A percentile compares a stretch with the other conserved stretches of the same genome.
phyloP scores from a whole-genome alignment of 2,329 filamentous ascomycete species.

The Leptosphaerulina australis region DNA sequence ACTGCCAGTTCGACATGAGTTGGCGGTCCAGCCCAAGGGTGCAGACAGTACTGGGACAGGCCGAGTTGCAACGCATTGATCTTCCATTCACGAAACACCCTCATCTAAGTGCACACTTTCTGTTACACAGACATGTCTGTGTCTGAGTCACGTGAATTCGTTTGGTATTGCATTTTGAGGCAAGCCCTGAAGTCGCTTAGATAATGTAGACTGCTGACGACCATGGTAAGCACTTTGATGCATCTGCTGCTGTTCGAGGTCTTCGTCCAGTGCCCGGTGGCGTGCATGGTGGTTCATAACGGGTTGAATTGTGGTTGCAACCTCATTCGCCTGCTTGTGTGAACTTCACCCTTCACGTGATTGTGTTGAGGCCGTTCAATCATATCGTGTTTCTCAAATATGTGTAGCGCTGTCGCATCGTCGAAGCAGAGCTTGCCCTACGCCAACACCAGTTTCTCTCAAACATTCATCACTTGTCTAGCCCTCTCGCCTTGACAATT shows the following conservation, averaged over 20 bases:
- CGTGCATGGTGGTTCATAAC: neutral
- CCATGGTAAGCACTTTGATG: slow-evolving; percentile 26
- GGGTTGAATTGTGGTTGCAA: neutral
- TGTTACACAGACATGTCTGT: slow-evolving; percentile 1
- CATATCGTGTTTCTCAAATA: neutral
- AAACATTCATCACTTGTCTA: slow-evolving; percentile 57
- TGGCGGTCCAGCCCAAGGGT: neutral
- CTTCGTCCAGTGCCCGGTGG: neutral
- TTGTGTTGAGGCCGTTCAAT: neutral
- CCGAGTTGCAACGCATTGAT: slow-evolving; percentile 35
- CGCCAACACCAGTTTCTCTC: neutral
- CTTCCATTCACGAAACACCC: slow-evolving; percentile 32
- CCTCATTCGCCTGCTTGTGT: neutral
- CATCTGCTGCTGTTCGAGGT: neutral
- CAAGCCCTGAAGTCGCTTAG: slow-evolving; percentile 25
- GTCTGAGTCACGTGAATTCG: slow-evolving; percentile 8
- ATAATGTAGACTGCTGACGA: slow-evolving; percentile 32
- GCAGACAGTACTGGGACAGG: slow-evolving; percentile 35
- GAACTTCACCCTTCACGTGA: neutral
- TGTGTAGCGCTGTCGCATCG: neutral
- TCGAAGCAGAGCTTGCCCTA: neutral
- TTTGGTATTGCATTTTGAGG: slow-evolving; percentile 12
- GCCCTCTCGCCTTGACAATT: slow-evolving; percentile 65
- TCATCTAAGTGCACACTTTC: slow-evolving; percentile 24
- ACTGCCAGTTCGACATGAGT: neutral